Conservation (phyloP, 2,329 filamentous ascomycete species). For the Paramyrothecium sp. region DNA sequence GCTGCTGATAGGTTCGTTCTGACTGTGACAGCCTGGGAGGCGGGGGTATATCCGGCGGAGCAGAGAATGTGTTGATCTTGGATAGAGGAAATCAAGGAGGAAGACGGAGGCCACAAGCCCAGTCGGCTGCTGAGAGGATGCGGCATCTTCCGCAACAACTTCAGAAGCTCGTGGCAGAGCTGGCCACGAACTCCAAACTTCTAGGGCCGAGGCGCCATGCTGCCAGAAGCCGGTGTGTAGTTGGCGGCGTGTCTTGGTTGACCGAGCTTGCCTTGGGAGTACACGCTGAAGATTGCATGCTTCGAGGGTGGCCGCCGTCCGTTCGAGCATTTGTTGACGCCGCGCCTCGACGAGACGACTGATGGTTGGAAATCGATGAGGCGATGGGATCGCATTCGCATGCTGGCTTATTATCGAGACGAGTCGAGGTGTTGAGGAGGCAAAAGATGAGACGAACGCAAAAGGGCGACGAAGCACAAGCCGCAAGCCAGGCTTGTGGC, state of each 20-base stretch:
- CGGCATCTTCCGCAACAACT: conserved; percentile 14
- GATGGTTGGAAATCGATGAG: not conserved
- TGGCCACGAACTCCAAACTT: conserved; percentile 43
- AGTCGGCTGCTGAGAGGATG: conserved; percentile 17
- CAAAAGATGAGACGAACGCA: not conserved
- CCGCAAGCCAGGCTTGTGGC: too few species aligned
- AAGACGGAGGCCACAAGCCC: conserved; percentile 45
- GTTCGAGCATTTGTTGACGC: conserved; percentile 51
- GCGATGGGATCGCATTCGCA: not conserved
- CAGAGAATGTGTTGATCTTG: conserved; percentile 40
- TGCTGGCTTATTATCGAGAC: not conserved
- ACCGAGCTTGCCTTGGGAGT: conserved; percentile 35
- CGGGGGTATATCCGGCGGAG: conserved; percentile 36
- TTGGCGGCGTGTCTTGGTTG: conserved; percentile 38
- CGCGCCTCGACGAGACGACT: not conserved
- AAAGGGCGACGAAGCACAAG: not conserved
- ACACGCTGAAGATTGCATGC: conserved; percentile 54
- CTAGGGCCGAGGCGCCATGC: conserved; percentile 50
- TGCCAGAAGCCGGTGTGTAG: conserved; percentile 54
- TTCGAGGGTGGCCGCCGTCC: conserved; percentile 55
- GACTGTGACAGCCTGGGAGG: conserved; percentile 18
- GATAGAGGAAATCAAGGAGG: conserved; percentile 57
- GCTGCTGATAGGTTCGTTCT: conserved; percentile 1
- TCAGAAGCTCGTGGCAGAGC: conserved; percentile 24
- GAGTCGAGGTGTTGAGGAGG: not conserved